These are phyloP conservation scores for Aplosporella prunicola DNA, from an alignment of 2,329 filamentous ascomycete genomes.

Conservation along the genomic window DNA sequence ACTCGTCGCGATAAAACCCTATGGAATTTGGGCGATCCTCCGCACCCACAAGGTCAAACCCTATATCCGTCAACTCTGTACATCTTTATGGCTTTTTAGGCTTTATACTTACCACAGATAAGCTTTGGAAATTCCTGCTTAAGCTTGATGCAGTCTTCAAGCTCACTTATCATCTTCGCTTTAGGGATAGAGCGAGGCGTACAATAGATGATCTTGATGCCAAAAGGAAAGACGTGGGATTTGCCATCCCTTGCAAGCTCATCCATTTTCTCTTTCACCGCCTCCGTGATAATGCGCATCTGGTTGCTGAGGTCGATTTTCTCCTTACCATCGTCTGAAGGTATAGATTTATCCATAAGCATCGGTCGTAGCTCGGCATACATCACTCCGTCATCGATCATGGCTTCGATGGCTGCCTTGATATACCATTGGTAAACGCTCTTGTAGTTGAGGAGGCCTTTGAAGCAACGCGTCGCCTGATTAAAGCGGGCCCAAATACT, in stretches of 20 bases:
- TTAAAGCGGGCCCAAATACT: conserved; percentile 56
- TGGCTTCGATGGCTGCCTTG: conserved; percentile 48
- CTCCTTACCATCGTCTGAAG: conserved; percentile 44
- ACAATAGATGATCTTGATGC: conserved; percentile 63
- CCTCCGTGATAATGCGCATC: conserved; percentile 49
- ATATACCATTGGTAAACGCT: conserved; percentile 55
- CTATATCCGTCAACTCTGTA: conserved; percentile 24
- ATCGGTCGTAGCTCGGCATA: conserved; percentile 64
- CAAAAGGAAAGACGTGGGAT: conserved; percentile 45
- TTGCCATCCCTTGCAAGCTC: conserved; percentile 29
- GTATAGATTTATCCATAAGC: conserved; percentile 57
- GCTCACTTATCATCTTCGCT: conserved; percentile 39
- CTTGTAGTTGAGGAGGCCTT: conserved; percentile 60
- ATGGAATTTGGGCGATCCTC: conserved; percentile 55
- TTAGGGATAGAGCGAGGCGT: conserved; percentile 52
- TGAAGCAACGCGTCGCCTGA: conserved; percentile 60
- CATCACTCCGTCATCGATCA: conserved; percentile 56
- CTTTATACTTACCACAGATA: conserved; percentile 51
- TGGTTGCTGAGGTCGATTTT: conserved; percentile 49
- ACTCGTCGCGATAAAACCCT: conserved; percentile 47
- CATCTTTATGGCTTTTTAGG: too few species aligned
- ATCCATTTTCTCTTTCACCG: conserved; percentile 40
- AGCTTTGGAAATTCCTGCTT: conserved; percentile 48
- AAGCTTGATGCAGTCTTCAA: conserved; percentile 53
- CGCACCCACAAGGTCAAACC: conserved; percentile 59